Evolutionary conservation across 805 yeast species (phyloP), one percentile per base, ranked within the genome.

Genomic region (Myxozyma neglecta): DNA sequence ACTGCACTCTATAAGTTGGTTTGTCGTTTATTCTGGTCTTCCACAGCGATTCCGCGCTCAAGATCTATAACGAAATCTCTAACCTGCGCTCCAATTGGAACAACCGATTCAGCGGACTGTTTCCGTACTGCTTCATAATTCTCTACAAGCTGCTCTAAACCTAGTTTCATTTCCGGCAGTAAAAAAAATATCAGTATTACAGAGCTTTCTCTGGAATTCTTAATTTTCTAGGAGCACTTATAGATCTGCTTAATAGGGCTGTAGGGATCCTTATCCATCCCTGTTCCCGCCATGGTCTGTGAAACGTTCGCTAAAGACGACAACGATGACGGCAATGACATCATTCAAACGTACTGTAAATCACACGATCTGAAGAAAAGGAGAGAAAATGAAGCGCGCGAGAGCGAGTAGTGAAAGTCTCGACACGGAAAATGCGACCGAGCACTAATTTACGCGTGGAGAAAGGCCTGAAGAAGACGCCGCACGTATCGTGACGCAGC

Each of bases 211-310:
- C 13, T 14, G 24, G 18, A 3, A 35, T n/a, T 43, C 5, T 2
- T 14, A 40, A 24, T 8, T 7, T 14, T 24, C 24, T 6, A 29
- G 56, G 50, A 55, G 43, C 10, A 61, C 64, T 61, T 57, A 61
- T 61, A 46, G 20, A 57, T n/a, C n/a, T 61, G 64, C 6, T 50
- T 43, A 18, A 61, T 56, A n/a, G 64, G 64, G 14, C n/a, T 11
- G 32, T 61, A 61, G 9, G 58, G 61, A 36, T 45, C 46, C 14
- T 43, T 44, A 18, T 50, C 53, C 18, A n/a, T 24, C 11, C 52
- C 52, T 8, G 29, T 24, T 8, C 52, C 52, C 3, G 46, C 16
- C 24, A n/a, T 6, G 11, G 18, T 9, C 6, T 42, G 46, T 20
- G n/a, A 5, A 16, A 10, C 18, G 20, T 20, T 42, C n/a, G 42